Percentiles rank a stretch among this genome's conserved stretches.
These are phyloP conservation scores for Priceomyces haplophilus DNA, from an alignment of 805 yeast genomes.

Conservation along the genomic window DNA sequence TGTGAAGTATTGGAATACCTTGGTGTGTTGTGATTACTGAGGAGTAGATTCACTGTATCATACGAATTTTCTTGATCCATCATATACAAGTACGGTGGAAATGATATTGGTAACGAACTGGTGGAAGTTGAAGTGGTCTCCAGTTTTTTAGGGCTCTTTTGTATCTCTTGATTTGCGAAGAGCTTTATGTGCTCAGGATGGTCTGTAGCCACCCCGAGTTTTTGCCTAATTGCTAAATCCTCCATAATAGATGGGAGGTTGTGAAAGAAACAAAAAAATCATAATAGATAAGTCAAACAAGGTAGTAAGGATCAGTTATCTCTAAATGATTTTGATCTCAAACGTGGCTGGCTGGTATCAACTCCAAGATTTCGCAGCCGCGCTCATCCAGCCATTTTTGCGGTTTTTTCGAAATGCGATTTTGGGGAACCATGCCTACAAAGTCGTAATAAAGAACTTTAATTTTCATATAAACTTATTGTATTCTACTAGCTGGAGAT, in stretches of 20 bases:
- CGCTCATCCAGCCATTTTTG: not conserved
- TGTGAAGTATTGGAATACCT: constrained; percentile 28
- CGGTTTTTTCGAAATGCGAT: too few species aligned
- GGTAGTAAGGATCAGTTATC: not conserved
- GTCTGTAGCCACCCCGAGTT: not conserved
- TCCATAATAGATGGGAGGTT: not conserved
- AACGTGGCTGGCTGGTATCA: constrained; percentile 1
- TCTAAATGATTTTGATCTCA: not conserved
- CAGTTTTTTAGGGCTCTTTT: not conserved
- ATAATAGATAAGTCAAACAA: too few species aligned
- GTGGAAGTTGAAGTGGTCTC: constrained; percentile 14
- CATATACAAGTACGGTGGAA: constrained; percentile 27
- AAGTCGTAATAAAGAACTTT: too few species aligned
- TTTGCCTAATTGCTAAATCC: not conserved
- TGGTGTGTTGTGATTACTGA: constrained; percentile 11
- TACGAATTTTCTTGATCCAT: constrained; percentile 19
- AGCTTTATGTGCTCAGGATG: not conserved
- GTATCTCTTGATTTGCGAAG: not conserved
- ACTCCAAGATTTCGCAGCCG: not conserved
- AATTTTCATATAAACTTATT: too few species aligned
- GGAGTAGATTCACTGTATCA: constrained; percentile 25
- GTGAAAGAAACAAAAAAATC: too few species aligned
- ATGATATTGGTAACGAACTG: constrained; percentile 26
- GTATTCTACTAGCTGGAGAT: not conserved
- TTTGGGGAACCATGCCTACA: too few species aligned